A percentile compares a stretch with the other conserved stretches of the same genome.
These are phyloP conservation scores for Chionographis japonica DNA, from an alignment of 106 monocot species.

Conservation along the genomic window DNA sequence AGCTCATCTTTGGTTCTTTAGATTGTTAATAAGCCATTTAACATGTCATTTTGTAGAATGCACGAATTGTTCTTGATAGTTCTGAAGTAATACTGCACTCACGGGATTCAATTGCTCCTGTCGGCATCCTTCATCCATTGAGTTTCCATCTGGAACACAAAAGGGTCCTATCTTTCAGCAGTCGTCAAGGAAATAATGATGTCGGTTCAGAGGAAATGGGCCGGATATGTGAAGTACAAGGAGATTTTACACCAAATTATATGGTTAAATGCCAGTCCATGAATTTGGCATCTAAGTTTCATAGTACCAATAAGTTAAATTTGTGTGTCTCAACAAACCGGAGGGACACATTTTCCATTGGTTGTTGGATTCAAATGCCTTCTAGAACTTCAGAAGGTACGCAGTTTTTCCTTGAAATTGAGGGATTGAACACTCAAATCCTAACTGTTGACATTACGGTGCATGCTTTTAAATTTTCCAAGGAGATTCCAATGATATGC, in stretches of 20 bases:
- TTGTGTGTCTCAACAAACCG: conserved; percentile 57
- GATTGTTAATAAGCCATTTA: not conserved
- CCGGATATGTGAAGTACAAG: conserved; percentile 45
- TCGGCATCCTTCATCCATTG: conserved; percentile 85
- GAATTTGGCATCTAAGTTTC: conserved; percentile 9
- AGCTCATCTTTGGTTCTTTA: too few relatives aligned
- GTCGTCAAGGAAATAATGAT: conserved; percentile 2
- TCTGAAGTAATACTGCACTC: conserved; percentile 80
- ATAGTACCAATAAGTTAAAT: conserved; percentile 7
- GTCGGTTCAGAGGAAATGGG: conserved; percentile 10
- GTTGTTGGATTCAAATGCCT: conserved; percentile 66
- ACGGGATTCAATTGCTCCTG: conserved; percentile 82
- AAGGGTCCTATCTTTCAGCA: conserved; percentile 10
- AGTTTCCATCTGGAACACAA: conserved; percentile 72
- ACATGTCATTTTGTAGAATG: conserved; percentile 53
- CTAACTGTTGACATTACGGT: not conserved
- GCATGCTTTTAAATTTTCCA: not conserved
- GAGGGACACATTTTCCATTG: conserved; percentile 51
- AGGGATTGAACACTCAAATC: not conserved
- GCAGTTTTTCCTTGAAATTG: not conserved
- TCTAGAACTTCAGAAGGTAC: conserved; percentile 44
- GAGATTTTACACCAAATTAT: conserved; percentile 18
- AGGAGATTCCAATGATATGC: not conserved
- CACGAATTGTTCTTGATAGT: conserved; percentile 79
- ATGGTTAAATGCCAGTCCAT: conserved; percentile 18